A percentile compares a stretch with the other conserved stretches of the same genome.
These are phyloP conservation scores for Oryza rufipogon DNA, from an alignment of 176 grass and related monocot species.

Conservation along the genomic window DNA sequence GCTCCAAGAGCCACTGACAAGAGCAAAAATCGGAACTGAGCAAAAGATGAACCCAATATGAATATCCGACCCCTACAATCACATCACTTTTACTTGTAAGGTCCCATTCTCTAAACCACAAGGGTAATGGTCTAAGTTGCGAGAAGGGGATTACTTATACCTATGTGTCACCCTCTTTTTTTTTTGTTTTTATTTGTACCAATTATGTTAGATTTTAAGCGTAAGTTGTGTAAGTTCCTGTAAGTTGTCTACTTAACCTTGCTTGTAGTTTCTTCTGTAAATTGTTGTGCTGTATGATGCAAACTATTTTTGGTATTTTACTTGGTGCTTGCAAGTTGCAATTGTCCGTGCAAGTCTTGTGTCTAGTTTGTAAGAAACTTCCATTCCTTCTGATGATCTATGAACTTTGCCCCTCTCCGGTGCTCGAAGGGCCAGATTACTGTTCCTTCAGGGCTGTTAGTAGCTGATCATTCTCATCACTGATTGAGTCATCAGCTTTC, in stretches of 20 bases:
- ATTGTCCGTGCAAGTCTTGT: neutral
- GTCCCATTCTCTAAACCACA: constrained; percentile 21
- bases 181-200: neutral
- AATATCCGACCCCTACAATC: neutral
- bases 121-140: constrained; percentile 27
- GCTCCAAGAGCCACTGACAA: constrained; percentile 48
- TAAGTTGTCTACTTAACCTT: neutral
- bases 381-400: neutral
- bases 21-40: constrained; percentile 34
- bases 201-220: constrained; percentile 29
- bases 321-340: constrained; percentile 32
- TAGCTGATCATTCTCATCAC: neutral
- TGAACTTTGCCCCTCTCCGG: neutral
- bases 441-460: neutral
- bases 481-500: constrained; percentile 7
- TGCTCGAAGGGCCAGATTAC: neutral
- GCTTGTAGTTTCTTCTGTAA: constrained; percentile 41
- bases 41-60: neutral
- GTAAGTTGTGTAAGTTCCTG: constrained; percentile 22
- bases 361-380: neutral
- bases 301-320: constrained; percentile 1
- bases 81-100: constrained; percentile 25
- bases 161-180: constrained; percentile 11
- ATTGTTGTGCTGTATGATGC: constrained; percentile 39
- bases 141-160: constrained; percentile 40